Evolutionary conservation across 345 rosid species (phyloP).

Genomic region (Arabis hirsuta): DNA sequence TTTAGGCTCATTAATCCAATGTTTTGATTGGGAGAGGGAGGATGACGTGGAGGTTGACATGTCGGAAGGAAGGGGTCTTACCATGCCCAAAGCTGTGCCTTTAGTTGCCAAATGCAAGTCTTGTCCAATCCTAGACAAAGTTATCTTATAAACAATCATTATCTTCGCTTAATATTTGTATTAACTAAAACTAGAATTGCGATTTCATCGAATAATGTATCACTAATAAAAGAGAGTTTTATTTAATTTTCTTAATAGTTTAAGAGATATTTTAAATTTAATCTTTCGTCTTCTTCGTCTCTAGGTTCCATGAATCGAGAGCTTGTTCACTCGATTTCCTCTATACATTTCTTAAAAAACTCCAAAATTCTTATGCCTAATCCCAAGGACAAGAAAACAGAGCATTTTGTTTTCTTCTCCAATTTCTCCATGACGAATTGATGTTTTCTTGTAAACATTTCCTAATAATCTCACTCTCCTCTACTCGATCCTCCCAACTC

Average conservation of each 20-base stretch:
- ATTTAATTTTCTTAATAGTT: not conserved
- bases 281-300: slow-evolving; percentile 13
- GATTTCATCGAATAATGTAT: not conserved
- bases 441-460: not conserved
- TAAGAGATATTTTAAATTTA: slow-evolving; percentile 3
- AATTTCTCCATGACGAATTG: not conserved
- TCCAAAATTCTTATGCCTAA: slow-evolving; percentile 29
- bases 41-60: slow-evolving; percentile 42
- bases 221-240: not conserved
- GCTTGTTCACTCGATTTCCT: slow-evolving; percentile 22
- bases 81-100: slow-evolving; percentile 43
- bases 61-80: slow-evolving; percentile 43
- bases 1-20: slow-evolving; percentile 45
- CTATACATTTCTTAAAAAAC: slow-evolving; percentile 24
- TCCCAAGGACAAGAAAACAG: slow-evolving; percentile 17
- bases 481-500: slow-evolving; percentile 61
- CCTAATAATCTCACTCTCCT: not conserved
- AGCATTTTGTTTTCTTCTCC: slow-evolving; percentile 21
- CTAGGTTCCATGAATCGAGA: slow-evolving; percentile 17
- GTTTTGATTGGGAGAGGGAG: slow-evolving; percentile 45
- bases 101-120: slow-evolving; percentile 40
- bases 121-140: slow-evolving; percentile 18
- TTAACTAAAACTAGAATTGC: not conserved
- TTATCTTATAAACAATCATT: not conserved
- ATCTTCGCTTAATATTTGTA: not conserved